Percentiles rank a stretch among this genome's conserved stretches.
These are phyloP conservation scores for Trichosporon ovoides DNA, from an alignment of 1,284 basidiomycete genomes.

Conservation along the genomic window DNA sequence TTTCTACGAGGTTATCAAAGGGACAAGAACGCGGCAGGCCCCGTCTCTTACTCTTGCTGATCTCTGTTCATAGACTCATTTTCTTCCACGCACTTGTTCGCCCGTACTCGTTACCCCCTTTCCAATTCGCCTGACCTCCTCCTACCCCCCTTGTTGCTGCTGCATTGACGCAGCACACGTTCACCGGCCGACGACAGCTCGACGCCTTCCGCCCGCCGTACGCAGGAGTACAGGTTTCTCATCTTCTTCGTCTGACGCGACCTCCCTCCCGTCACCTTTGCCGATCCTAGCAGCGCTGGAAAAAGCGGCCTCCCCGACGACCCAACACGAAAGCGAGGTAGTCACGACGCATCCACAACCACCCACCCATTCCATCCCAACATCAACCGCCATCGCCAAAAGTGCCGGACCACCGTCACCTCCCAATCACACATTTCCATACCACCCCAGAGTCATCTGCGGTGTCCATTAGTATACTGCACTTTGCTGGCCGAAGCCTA, in stretches of 20 bases:
- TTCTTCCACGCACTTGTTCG: background rate
- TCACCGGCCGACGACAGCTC: background rate
- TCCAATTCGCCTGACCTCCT: background rate
- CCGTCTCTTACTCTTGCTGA: slow-evolving; percentile 2
- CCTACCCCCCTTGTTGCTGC: background rate
- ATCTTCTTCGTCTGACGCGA: background rate
- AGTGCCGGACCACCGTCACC: background rate
- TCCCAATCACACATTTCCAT: background rate
- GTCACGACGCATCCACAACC: background rate
- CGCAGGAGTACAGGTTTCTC: background rate
- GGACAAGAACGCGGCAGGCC: slow-evolving; percentile 5
- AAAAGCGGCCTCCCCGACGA: background rate
- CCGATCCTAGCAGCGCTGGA: background rate
- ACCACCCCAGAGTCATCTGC: background rate
- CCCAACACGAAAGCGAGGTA: background rate
- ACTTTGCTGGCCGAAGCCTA: background rate
- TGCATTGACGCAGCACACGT: background rate
- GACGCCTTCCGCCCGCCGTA: background rate
- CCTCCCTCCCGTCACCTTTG: background rate
- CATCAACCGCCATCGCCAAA: background rate
- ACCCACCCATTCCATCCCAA: background rate
- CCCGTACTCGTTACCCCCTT: background rate
- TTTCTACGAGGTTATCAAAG: slow-evolving; percentile 8
- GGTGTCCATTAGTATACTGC: background rate
- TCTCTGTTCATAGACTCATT: slow-evolving; percentile 10